Evolutionary conservation across 495 filamentous ascomycete species (phyloP).

Genomic region (Extremus antarcticus): DNA sequence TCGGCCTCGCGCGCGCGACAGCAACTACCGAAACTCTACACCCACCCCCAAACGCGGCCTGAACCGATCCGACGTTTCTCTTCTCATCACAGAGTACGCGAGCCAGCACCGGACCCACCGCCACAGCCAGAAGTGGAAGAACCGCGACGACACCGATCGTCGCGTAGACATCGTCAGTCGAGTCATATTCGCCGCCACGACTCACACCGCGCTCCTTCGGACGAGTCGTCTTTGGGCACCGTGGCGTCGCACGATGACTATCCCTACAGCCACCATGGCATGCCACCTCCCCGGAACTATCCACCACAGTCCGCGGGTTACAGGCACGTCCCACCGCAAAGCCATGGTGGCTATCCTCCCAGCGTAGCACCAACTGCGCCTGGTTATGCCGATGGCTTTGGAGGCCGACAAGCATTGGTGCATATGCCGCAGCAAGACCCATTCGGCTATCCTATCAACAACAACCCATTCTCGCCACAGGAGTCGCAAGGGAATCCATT

Average conservation of each 20-base stretch:
- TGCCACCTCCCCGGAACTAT: constrained; percentile 16
- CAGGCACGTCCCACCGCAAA: constrained; percentile 13
- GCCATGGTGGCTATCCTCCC: constrained; percentile 27
- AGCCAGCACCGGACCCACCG: constrained; percentile 10
- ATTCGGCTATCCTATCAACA: constrained; percentile 22
- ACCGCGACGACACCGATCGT: constrained; percentile 8
- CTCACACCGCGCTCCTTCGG: constrained; percentile 16
- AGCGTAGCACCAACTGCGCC: constrained; percentile 18
- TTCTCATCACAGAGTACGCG: constrained; percentile 13
- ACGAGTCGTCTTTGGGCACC: constrained; percentile 24
- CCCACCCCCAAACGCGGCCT: constrained; percentile 19
- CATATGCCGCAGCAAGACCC: constrained; percentile 24
- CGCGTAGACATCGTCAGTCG: constrained; percentile 9
- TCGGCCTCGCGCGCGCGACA: constrained; percentile 29
- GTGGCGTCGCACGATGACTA: constrained; percentile 33
- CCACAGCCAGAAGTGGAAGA: constrained; percentile 2
- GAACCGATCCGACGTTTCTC: constrained; percentile 23
- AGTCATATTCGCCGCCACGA: constrained; percentile 8
- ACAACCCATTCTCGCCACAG: constrained; percentile 28
- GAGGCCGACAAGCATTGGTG: constrained; percentile 19
- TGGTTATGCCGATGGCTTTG: constrained; percentile 11
- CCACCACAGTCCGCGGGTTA: constrained; percentile 21
- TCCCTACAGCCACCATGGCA: constrained; percentile 21
- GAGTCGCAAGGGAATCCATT: constrained; percentile 22
- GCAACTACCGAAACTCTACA: constrained; percentile 7